phyloP scores from a whole-genome alignment of 2,329 filamentous ascomycete genomes.

The Curvularia lunata region DNA sequence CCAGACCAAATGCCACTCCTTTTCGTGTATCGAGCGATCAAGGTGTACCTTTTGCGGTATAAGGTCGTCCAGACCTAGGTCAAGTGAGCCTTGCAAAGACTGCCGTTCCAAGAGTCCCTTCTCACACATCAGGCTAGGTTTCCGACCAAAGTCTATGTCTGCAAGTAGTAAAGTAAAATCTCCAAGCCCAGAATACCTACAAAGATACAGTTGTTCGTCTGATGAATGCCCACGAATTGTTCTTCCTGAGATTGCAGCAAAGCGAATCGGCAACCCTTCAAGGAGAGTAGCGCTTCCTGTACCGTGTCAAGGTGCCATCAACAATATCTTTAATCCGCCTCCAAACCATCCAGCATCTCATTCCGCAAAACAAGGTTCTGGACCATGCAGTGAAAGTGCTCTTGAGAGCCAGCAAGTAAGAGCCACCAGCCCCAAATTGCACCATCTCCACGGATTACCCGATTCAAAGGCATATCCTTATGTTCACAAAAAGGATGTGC shows the following conservation, averaged over 20 bases:
- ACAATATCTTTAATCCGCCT: background rate
- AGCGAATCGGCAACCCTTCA: slow-evolving; percentile 21
- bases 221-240: slow-evolving; percentile 19
- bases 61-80: slow-evolving; percentile 8
- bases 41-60: slow-evolving; percentile 26
- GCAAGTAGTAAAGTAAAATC: background rate
- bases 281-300: slow-evolving; percentile 17
- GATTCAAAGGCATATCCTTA: slow-evolving; percentile 30
- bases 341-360: background rate
- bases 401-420: background rate
- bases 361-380: background rate
- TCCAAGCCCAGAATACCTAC: background rate
- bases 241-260: slow-evolving; percentile 15
- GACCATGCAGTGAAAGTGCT: background rate
- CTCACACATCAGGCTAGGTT: slow-evolving; percentile 19
- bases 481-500: slow-evolving; percentile 28
- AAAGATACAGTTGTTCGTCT: slow-evolving; percentile 7
- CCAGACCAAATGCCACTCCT: slow-evolving; percentile 24
- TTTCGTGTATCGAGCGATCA: slow-evolving; percentile 26
- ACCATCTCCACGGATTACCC: slow-evolving; percentile 28
- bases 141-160: background rate
- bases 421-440: slow-evolving; percentile 28
- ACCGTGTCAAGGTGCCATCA: background rate
- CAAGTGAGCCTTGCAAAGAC: slow-evolving; percentile 20
- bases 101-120: slow-evolving; percentile 17